Conservation (phyloP, 2,329 filamentous ascomycete species). For the Lecanoromycetidae sp. region DNA sequence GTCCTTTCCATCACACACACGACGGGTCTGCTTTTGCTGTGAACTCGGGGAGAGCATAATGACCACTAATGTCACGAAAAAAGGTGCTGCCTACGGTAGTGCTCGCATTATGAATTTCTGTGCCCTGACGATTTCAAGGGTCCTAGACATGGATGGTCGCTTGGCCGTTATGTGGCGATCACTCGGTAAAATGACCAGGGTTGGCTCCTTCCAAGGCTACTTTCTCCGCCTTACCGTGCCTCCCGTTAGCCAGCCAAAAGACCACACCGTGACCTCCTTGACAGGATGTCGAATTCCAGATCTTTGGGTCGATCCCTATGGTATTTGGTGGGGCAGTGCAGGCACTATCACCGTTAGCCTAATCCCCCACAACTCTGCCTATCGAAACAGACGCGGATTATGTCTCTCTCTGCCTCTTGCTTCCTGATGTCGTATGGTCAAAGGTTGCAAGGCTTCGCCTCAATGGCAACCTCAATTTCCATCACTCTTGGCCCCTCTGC, state of each 20-base stretch:
- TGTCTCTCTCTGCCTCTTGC: not conserved
- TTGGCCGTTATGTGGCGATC: too few species aligned
- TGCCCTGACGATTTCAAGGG: too few species aligned
- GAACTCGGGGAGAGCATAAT: too few species aligned
- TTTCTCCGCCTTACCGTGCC: not conserved
- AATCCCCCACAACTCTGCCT: not conserved
- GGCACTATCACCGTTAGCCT: not conserved
- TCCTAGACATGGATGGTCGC: too few species aligned
- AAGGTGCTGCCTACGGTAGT: too few species aligned
- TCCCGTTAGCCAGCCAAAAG: not conserved
- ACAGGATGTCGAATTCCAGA: not conserved
- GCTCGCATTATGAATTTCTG: too few species aligned
- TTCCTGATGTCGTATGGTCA: not conserved
- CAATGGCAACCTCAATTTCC: not conserved
- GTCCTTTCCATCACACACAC: not conserved
- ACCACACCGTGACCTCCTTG: not conserved
- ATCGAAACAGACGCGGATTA: not conserved
- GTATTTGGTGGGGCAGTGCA: not conserved
- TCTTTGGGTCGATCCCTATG: not conserved
- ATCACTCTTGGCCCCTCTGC: not conserved
- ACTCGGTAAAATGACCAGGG: too few species aligned
- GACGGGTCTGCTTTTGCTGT: not conserved
- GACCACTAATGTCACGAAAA: too few species aligned
- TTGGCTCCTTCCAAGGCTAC: not conserved
- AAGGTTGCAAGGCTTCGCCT: not conserved